A percentile compares a stretch with the other conserved stretches of the same genome.
These are phyloP conservation scores for Penicillium sp. DNA, from an alignment of 2,329 filamentous ascomycete species.

Conservation along the genomic window DNA sequence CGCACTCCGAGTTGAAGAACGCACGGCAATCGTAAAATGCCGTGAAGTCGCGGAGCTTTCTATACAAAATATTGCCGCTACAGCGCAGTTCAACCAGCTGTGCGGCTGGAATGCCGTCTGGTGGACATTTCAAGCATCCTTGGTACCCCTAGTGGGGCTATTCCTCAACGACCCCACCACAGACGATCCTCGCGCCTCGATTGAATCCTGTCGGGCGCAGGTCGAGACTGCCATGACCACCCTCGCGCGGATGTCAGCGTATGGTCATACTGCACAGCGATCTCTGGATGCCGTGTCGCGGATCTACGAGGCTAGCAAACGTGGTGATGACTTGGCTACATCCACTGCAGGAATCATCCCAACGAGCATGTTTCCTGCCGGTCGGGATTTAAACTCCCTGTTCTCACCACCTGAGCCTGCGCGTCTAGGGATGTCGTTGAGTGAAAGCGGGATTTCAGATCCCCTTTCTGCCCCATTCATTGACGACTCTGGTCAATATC, in stretches of 20 bases:
- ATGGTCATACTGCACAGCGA: conserved; percentile 63
- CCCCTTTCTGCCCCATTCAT: conserved; percentile 25
- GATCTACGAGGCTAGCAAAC: conserved; percentile 61
- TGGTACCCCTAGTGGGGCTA: conserved; percentile 74
- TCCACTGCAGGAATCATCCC: conserved; percentile 8
- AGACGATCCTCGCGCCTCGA: conserved; percentile 63
- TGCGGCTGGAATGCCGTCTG: conserved; percentile 79
- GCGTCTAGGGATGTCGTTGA: conserved; percentile 16
- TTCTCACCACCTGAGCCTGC: conserved; percentile 19
- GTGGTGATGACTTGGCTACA: conserved; percentile 20
- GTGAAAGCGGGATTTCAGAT: conserved; percentile 27
- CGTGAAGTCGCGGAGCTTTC: conserved; percentile 68
- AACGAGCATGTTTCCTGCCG: conserved; percentile 12
- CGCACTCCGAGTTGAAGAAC: conserved; percentile 60
- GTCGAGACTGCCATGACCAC: conserved; percentile 50
- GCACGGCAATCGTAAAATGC: conserved; percentile 67
- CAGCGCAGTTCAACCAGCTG: conserved; percentile 73
- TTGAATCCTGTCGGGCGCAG: conserved; percentile 53
- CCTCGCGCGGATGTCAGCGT: conserved; percentile 59
- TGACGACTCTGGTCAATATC: conserved; percentile 34
- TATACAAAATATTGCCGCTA: conserved; percentile 70
- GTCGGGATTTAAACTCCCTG: conserved; percentile 17
- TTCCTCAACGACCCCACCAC: conserved; percentile 51
- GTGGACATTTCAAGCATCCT: conserved; percentile 78
- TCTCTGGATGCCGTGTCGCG: conserved; percentile 64